phyloP scores from a whole-genome alignment of 148 eudicot species.

The Fagopyrum homotropicum region DNA sequence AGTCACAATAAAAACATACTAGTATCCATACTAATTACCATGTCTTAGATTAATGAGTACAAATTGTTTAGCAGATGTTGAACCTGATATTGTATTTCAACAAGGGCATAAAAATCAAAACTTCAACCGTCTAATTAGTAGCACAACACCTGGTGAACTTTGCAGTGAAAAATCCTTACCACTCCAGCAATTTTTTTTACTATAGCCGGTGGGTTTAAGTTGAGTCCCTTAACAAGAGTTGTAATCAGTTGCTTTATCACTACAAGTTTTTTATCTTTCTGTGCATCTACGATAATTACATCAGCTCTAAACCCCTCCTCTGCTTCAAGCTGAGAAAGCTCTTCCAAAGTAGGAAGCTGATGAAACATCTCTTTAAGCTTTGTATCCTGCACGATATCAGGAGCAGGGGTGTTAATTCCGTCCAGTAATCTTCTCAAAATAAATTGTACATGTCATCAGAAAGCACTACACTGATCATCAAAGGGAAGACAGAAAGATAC shows the following conservation, averaged over 20 bases:
- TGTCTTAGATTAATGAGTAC: too few relatives aligned
- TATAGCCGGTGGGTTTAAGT: conserved; percentile 74
- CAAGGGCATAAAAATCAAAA: too few relatives aligned
- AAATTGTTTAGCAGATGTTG: too few relatives aligned
- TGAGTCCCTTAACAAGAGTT: conserved; percentile 68
- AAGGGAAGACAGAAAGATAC: too few relatives aligned
- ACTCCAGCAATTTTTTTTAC: conserved; percentile 90
- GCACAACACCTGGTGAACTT: too few relatives aligned
- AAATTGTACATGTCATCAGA: too few relatives aligned
- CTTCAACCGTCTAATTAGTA: too few relatives aligned
- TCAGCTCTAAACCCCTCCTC: conserved; percentile 79
- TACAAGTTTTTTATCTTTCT: conserved; percentile 87
- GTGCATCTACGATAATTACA: conserved; percentile 72
- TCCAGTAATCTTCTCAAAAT: too few relatives aligned
- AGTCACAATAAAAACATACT: neutral
- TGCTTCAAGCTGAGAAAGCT: conserved; percentile 63
- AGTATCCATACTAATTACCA: too few relatives aligned
- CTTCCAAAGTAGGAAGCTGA: conserved; percentile 78
- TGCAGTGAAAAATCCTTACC: conserved; percentile 35
- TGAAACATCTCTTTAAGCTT: conserved; percentile 68
- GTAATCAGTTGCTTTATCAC: conserved; percentile 77
- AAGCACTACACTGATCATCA: too few relatives aligned
- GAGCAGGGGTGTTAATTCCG: neutral
- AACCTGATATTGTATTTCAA: too few relatives aligned
- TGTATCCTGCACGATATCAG: conserved; percentile 55